Evolutionary conservation across 1,284 basidiomycete genomes (phyloP), one percentile per base, ranked within the genome.

Genomic region (Neonothopanus nambi): DNA sequence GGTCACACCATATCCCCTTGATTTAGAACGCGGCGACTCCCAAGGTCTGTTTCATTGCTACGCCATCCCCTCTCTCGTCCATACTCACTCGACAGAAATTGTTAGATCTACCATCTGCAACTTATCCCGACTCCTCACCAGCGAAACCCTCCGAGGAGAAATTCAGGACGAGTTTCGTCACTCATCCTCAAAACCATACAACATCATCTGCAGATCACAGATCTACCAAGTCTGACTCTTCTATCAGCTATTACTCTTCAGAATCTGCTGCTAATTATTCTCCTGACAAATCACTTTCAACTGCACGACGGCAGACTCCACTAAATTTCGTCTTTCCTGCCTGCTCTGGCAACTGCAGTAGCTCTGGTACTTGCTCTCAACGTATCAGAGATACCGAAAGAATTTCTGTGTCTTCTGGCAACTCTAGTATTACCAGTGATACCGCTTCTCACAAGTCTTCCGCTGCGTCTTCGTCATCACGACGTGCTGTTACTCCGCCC

Each of bases 11-110:
- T 53, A 39, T 33, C 39, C 45, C 20, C 9, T 17, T 47, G 51
- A 53, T 24, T 23, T 53, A 23, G 51, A 53, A 53, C 47, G 44
- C 41, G 51, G 51, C 20, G 3, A 8, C 20, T 17, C 18, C 4
- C 39, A 36, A 41, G 40, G 39, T 41, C 23, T 18, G 51, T 40
- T 33, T 33, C 3, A 11, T 13, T 33, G 30, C 3, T 33, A 28
- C 13, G 8, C 13, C 2, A 33, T 11, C 30, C 3, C 9, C 9
- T 33, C n/a, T 28, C 30, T 33, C 30, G 13, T 8, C 9, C 3
- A 9, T 33, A 33, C 8, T 33, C 8, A 33, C 13, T 13, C 13
- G 30, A 8, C 8, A 9, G 8, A 9, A 11, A 33, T 13, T 33
- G 30, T 2, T 33, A 33, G 30, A 33, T 33, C 3, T 33, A 3